Evolutionary conservation across 225 moss, liverwort and hornwort species (phyloP), one percentile per base, ranked within the genome.

Genomic region (Anthoceros angustus): DNA sequence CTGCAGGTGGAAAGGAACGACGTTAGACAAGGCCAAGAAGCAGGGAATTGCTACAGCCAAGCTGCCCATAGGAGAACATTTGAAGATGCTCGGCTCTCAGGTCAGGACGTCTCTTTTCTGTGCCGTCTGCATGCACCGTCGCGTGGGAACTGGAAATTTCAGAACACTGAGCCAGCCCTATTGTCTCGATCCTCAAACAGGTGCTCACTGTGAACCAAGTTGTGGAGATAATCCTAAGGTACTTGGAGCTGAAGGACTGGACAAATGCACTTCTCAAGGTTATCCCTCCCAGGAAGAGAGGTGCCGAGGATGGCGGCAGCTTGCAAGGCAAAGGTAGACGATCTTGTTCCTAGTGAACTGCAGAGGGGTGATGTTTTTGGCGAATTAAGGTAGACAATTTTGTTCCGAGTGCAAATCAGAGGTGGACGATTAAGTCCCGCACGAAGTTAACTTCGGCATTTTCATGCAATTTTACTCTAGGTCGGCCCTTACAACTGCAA

Each of bases 141-240:
- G 5, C 16, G 23, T 55, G 55, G 6, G 55, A 0, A 12, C 18
- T 12, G 2, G 18, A 12, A 12, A 48, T 5, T 18, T 55, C 12
- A 55, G 23, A 23, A 8, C 55, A 55, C 55, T 7, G 5, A 55
- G 16, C 23, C n/a, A 18, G 7, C 3, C 7, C 14, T 46, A 12
- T 42, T 45, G 23, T 41, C 12, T 25, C 43, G 64, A 25, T 38
- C 32, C 24, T 42, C 46, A 40, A 77, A 63, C 81, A 88, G 88
- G 92, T 98, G 39, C 73, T 98, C 68, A 98, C 92, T 7, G 89
- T 92, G 60, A 98, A 98, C 65, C 95, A 92, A 79, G 95, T 98
- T 40, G 77, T 98, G 15, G 92, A 98, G 69, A 76, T 91, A 70
- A 65, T 95, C 64, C 64, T 95, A 50, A 73, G 75, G 50, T 91